A percentile compares a stretch with the other conserved stretches of the same genome.
Conservation (phyloP, 2,329 filamentous ascomycete species). For the Aspergillus uvarum region DNA sequence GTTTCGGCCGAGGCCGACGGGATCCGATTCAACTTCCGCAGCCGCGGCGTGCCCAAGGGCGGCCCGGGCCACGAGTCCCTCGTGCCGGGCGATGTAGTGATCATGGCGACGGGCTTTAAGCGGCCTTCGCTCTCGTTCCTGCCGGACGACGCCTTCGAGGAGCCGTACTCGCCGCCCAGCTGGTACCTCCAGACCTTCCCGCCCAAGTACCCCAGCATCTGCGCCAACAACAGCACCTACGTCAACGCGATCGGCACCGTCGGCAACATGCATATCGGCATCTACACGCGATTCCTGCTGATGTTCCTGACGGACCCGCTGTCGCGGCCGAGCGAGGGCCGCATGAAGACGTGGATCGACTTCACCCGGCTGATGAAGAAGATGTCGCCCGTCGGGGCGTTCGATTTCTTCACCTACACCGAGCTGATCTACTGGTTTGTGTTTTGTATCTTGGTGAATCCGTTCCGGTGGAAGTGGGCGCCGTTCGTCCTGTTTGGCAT, state of each 20-base stretch:
- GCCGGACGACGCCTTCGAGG: constrained; percentile 68
- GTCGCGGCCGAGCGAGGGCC: constrained; percentile 66
- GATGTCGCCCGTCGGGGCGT: constrained; percentile 69
- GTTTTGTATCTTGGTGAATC: constrained; percentile 76
- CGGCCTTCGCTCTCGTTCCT: constrained; percentile 72
- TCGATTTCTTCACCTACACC: constrained; percentile 87
- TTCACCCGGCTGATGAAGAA: constrained; percentile 73
- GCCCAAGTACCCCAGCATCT: constrained; percentile 68
- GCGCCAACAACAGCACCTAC: constrained; percentile 82
- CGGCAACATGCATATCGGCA: constrained; percentile 85
- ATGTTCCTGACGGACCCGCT: constrained; percentile 83
- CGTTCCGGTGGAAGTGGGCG: constrained; percentile 89
- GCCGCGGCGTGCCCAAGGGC: constrained; percentile 70
- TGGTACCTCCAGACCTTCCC: constrained; percentile 91
- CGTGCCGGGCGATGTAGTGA: constrained; percentile 71
- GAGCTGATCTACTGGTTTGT: constrained; percentile 84
- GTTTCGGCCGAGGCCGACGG: constrained; percentile 62
- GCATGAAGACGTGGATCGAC: constrained; percentile 86
- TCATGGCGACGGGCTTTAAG: constrained; percentile 81
- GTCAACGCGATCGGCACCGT: constrained; percentile 77
- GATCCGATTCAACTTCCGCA: constrained; percentile 69
- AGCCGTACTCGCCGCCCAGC: constrained; percentile 75
- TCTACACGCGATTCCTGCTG: constrained; percentile 80
- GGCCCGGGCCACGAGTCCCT: constrained; percentile 68
- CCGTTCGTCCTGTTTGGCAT: constrained; percentile 78